phyloP scores from a whole-genome alignment of 2,329 filamentous ascomycete genomes.

The Pseudocercospora cruenta region DNA sequence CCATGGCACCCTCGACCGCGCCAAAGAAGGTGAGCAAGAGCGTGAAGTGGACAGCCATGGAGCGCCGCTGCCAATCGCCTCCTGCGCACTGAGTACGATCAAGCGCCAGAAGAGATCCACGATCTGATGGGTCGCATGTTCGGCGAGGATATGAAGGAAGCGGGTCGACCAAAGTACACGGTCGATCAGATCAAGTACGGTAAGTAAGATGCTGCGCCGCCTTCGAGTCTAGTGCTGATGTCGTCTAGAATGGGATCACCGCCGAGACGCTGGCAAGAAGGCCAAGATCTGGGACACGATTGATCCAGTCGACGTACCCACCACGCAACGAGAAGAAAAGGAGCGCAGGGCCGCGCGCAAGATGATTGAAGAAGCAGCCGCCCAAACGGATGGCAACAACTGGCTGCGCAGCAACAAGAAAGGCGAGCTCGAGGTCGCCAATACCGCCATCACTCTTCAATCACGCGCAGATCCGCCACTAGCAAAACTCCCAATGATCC shows the following conservation, averaged over 20 bases:
- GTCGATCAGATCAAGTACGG: slow-evolving; percentile 2
- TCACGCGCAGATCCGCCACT: not conserved
- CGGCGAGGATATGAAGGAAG: not conserved
- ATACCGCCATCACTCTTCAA: not conserved
- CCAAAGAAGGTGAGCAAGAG: too few relatives aligned
- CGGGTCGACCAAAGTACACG: slow-evolving; percentile 3
- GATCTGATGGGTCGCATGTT: slow-evolving; percentile 15
- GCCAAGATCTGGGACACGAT: not conserved
- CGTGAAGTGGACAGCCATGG: not conserved
- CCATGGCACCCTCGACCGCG: too few relatives aligned
- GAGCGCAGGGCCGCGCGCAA: not conserved
- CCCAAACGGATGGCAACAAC: not conserved
- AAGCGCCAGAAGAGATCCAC: not conserved
- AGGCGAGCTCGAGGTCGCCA: not conserved
- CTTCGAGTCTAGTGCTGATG: not conserved
- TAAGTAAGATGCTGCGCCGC: not conserved
- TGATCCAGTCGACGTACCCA: not conserved
- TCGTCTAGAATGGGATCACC: not conserved
- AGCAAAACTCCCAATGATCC: not conserved
- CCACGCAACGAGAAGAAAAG: not conserved
- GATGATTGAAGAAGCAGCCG: not conserved
- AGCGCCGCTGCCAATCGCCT: slow-evolving; percentile 7
- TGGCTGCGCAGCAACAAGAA: slow-evolving; percentile 4
- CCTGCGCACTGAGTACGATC: slow-evolving; percentile 8
- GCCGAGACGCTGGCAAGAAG: not conserved